phyloP scores from a whole-genome alignment of 495 filamentous ascomycete species.

The Tuber umbilicatum region DNA sequence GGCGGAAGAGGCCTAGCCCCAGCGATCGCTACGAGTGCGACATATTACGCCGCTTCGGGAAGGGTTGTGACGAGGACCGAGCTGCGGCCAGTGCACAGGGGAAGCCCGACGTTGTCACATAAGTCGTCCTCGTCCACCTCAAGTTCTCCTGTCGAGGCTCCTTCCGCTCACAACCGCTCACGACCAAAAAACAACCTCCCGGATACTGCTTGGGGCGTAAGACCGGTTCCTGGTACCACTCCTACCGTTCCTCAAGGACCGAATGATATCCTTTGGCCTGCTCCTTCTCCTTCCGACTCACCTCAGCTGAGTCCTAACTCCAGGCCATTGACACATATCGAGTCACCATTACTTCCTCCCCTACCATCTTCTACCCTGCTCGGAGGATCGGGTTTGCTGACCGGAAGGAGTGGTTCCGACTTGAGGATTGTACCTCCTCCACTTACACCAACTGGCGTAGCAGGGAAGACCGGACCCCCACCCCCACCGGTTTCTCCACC shows the following conservation, averaged over 20 bases:
- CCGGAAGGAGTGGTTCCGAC: not conserved
- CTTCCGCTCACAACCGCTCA: not conserved
- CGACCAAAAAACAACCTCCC: not conserved
- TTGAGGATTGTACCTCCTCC: constrained; percentile 3
- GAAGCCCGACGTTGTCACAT: not conserved
- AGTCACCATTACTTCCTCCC: not conserved
- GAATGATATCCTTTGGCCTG: not conserved
- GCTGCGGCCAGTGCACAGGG: constrained; percentile 8
- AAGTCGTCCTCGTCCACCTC: not conserved
- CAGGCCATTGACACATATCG: constrained; percentile 3
- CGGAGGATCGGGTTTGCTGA: not conserved
- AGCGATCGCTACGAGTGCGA: constrained; percentile 5
- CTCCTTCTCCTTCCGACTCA: not conserved
- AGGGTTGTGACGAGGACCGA: constrained; percentile 11
- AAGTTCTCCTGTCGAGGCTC: not conserved
- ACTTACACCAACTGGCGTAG: not conserved
- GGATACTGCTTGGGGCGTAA: not conserved
- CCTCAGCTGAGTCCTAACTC: not conserved
- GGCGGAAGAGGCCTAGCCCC: not conserved
- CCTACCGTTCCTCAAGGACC: not conserved
- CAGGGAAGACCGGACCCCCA: not conserved
- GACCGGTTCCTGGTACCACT: not conserved
- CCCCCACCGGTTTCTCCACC: not conserved
- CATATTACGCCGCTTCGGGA: constrained; percentile 5
- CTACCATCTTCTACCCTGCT: not conserved